Evolutionary conservation across 1,284 basidiomycete species (phyloP), one percentile per base, ranked within the genome.

Genomic region (Leccinum fallax): DNA sequence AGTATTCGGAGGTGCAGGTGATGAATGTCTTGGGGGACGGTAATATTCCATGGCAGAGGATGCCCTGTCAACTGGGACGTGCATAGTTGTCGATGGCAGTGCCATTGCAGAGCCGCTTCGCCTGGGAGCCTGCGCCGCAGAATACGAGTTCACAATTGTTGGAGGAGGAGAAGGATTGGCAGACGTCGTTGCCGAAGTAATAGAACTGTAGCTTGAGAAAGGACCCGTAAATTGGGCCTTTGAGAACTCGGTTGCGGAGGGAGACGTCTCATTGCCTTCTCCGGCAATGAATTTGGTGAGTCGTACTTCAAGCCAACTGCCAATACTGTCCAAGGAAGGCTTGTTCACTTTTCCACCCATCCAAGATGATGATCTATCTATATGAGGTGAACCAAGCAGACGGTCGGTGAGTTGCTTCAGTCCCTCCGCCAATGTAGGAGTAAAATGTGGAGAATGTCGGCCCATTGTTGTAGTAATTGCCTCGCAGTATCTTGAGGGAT

Each of bases 261-360:
- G 75, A 11, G 79, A 74, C 4, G 79, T 73, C 32, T 87, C 87
- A 24, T 82, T 82, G 46, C 79, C 85, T 61, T 97, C 95, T 2
- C 95, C 97, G 13, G 96, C 94, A 64, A 99, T 97, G 69, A 99
- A 92, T 74, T 97, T 97, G 32, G 95, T 95, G 67, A 99, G 88
- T 13, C 92, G 86, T n/a, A 93, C 92, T 76, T 97, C 97, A 28
- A 99, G 83, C 87, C 95, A 98, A 58, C 90, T 92, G 58, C 97
- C 94, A 54, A 99, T 87, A 53, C 90, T 91, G 71, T 98, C 95
- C 57, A 98, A 81, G 62, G 94, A 97, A 1, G 96, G 95, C 77
- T 94, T 92, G 65, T 86, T 82, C 60, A 94, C 81, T 74, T 92
- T 94, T 38, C 86, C 83, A 32, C 87, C 83, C 64, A 95, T 92